Conservation (phyloP, 768 basidiomycete species). For the Macrolepiota fuliginosa region DNA sequence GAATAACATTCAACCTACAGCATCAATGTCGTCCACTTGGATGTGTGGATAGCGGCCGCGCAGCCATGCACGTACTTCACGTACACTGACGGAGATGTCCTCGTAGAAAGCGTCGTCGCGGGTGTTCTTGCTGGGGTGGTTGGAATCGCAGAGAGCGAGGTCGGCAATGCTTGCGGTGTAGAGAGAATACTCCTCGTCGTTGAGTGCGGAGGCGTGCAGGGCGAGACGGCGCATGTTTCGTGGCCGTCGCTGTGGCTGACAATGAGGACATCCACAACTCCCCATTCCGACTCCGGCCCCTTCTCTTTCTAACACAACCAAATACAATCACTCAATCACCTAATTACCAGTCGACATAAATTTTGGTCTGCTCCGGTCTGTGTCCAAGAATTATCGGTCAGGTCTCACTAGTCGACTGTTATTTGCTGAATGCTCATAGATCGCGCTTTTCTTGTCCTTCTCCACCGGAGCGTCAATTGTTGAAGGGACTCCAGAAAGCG, state of each 20-base stretch:
- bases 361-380: too few relatives aligned
- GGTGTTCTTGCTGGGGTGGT: slow-evolving; percentile 20
- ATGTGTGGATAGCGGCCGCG: slow-evolving; percentile 65
- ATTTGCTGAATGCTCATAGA: too few relatives aligned
- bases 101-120: slow-evolving; percentile 53
- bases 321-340: background rate
- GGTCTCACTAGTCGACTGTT: too few relatives aligned
- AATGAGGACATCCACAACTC: background rate
- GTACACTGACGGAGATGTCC: slow-evolving; percentile 47
- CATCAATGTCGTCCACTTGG: slow-evolving; percentile 51
- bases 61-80: slow-evolving; percentile 76
- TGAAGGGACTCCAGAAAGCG: too few relatives aligned
- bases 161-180: slow-evolving; percentile 64
- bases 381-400: too few relatives aligned
- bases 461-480: too few relatives aligned
- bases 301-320: background rate
- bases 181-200: slow-evolving; percentile 64
- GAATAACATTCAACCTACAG: slow-evolving; percentile 36
- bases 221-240: slow-evolving; percentile 56
- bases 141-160: slow-evolving; percentile 36
- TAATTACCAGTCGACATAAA: too few relatives aligned
- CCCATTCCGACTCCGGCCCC: background rate
- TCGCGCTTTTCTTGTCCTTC: too few relatives aligned
- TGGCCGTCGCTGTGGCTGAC: slow-evolving; percentile 18
- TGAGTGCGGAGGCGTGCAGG: slow-evolving; percentile 76